These are phyloP conservation scores for Xerocomus potaroensis DNA, from an alignment of 768 basidiomycete species.

Conservation along the genomic window DNA sequence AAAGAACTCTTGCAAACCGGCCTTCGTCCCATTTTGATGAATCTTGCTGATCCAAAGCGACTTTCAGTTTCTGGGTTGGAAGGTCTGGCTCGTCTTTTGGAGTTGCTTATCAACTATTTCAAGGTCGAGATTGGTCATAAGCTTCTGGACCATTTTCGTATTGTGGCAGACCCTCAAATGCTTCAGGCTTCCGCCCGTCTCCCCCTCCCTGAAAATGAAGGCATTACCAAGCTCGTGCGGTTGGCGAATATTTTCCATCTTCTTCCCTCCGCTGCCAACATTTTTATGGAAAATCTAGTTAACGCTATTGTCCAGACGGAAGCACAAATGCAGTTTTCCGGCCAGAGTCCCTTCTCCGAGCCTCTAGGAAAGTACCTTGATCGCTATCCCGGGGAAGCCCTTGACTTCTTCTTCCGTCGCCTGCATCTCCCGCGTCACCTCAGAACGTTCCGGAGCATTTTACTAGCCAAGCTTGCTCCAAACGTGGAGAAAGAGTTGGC, in stretches of 20 bases:
- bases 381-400: slow-evolving; percentile 81
- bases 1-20: slow-evolving; percentile 95
- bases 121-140: slow-evolving; percentile 99
- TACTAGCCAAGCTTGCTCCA: slow-evolving; percentile 76
- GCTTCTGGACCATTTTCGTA: slow-evolving; percentile 91
- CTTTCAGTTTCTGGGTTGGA: slow-evolving; percentile 90
- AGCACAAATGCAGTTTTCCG: slow-evolving; percentile 84
- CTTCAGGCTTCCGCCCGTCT: slow-evolving; percentile 74
- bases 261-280: slow-evolving; percentile 87
- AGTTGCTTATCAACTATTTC: slow-evolving; percentile 97
- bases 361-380: slow-evolving; percentile 89
- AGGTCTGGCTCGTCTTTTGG: slow-evolving; percentile 88
- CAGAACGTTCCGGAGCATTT: slow-evolving; percentile 77
- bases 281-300: slow-evolving; percentile 86
- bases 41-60: slow-evolving; percentile 92
- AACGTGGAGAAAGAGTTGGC: slow-evolving; percentile 66
- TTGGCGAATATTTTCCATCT: slow-evolving; percentile 97
- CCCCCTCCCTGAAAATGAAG: slow-evolving; percentile 82
- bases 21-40: slow-evolving; percentile 94
- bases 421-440: slow-evolving; percentile 76
- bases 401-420: slow-evolving; percentile 79
- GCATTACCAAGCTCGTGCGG: slow-evolving; percentile 89
- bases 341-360: slow-evolving; percentile 86
- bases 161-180: slow-evolving; percentile 86
- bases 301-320: slow-evolving; percentile 90